Base-by-base conservation (phyloP, 306 rosid genomes). In the Vigna unguiculata region DNA sequence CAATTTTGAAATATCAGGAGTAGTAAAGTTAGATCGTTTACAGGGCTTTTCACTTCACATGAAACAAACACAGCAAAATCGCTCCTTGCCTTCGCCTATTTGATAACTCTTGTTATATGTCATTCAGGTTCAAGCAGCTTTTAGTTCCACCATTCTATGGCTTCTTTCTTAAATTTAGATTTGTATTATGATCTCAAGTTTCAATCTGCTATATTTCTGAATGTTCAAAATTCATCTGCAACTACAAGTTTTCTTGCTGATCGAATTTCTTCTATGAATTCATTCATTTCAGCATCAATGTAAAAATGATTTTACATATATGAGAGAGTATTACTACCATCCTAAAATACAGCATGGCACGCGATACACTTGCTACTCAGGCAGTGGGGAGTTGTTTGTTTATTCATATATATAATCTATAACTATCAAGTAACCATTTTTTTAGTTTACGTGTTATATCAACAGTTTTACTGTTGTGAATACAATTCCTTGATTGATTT, bases 41-140 rank as follows among this genome's bases (percentile, higher is more conserved):
- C 60, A 5, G 57, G 30, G 51, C 30, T 49, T n/a, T 48, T 71
- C 40, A 36, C 17, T 15, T 36, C 28, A 34, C 63, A 69, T 34
- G 77, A 40, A 79, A 28, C 48, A 13, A 55, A 46, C 5, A 9
- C 62, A 19, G 41, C 64, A 9, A 20, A 32, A 43, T 10, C 7
- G 25, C 24, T 24, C 59, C 38, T 69, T 46, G 61, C 40, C 19
- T 45, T 69, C 20, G 30, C 41, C 34, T 15, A 62, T 16, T 34
- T 41, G 12, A 77, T 6, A 47, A 16, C 52, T 62, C 58, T 17
- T 45, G 48, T 61, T 61, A 8, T 45, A 5, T 32, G 51, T 20
- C 49, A 45, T 77, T 68, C 21, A 57, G 75, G 75, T 43, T 55
- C 41, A 28, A 68, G 68, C 48, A 55, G 14, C 59, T 57, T 77